Conservation (phyloP, 768 basidiomycete genomes). For the Crepidotus variabilis region DNA sequence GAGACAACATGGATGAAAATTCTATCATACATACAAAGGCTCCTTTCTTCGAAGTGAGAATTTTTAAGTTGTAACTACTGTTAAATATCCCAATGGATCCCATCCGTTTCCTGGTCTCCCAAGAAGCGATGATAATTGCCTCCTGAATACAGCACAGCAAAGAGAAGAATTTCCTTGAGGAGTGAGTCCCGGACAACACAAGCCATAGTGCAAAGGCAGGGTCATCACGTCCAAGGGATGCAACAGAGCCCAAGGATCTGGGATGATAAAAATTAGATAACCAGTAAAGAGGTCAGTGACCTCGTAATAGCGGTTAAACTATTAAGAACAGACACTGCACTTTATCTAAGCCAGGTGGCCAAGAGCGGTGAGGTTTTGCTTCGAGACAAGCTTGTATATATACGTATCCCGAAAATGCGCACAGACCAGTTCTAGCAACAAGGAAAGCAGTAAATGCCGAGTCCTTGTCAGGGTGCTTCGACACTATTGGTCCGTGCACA, state of each 20-base stretch:
- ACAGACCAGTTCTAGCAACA: too few relatives aligned
- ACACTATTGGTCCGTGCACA: too few relatives aligned
- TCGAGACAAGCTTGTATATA: too few relatives aligned
- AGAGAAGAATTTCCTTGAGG: slow-evolving; percentile 1
- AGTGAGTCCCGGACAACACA: slow-evolving; percentile 50
- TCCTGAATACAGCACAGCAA: not conserved
- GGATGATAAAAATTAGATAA: slow-evolving; percentile 57
- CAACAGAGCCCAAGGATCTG: slow-evolving; percentile 48
- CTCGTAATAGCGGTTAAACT: slow-evolving; percentile 60
- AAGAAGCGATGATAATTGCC: not conserved
- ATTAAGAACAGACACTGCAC: slow-evolving; percentile 86
- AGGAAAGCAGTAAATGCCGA: too few relatives aligned
- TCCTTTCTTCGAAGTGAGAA: too few relatives aligned
- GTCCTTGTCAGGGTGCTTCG: too few relatives aligned
- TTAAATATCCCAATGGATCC: too few relatives aligned
- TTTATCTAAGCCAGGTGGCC: slow-evolving; percentile 85
- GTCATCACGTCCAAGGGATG: slow-evolving; percentile 47
- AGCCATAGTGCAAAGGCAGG: slow-evolving; percentile 50
- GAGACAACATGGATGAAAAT: too few relatives aligned
- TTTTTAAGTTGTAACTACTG: too few relatives aligned
- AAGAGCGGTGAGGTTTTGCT: slow-evolving; percentile 52
- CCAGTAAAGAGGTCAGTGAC: slow-evolving; percentile 51
- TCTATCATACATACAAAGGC: too few relatives aligned
- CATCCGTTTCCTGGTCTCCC: not conserved
- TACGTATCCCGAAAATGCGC: too few relatives aligned